These are phyloP conservation scores for Cladosporium sp. DNA, from an alignment of 2,329 filamentous ascomycete species.

Conservation along the genomic window DNA sequence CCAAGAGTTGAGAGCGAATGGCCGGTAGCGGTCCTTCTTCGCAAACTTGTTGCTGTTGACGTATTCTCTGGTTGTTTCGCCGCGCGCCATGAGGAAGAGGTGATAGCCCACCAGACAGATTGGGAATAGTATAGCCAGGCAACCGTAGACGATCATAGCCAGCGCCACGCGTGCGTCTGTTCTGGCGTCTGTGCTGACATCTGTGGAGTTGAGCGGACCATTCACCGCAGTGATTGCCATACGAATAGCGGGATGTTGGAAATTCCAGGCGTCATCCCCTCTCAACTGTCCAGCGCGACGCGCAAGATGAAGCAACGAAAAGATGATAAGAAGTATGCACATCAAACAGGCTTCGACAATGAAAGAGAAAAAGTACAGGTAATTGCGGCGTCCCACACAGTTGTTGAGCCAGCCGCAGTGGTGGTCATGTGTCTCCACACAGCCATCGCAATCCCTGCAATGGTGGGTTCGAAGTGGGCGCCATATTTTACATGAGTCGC, in stretches of 20 bases:
- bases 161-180: conserved; percentile 51
- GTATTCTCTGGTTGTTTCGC: conserved; percentile 94
- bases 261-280: conserved; percentile 49
- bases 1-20: conserved; percentile 74
- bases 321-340: conserved; percentile 71
- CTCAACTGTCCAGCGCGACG: conserved; percentile 56
- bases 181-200: neutral
- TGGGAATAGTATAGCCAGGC: conserved; percentile 76
- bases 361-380: conserved; percentile 96
- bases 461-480: conserved; percentile 93
- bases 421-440: conserved; percentile 94
- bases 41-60: conserved; percentile 94
- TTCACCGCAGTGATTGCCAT: conserved; percentile 50
- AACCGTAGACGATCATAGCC: conserved; percentile 81
- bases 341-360: conserved; percentile 77
- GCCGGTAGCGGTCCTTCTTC: conserved; percentile 86
- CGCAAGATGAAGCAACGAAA: conserved; percentile 77
- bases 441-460: conserved; percentile 95
- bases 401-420: conserved; percentile 99
- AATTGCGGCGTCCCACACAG: conserved; percentile 94
- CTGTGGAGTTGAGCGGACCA: neutral
- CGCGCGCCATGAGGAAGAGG: conserved; percentile 83
- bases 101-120: conserved; percentile 84
- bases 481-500: conserved; percentile 97
- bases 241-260: conserved; percentile 62